Base-by-base conservation (phyloP, 2,329 filamentous ascomycete genomes). In the Calonectria multiphialidica region DNA sequence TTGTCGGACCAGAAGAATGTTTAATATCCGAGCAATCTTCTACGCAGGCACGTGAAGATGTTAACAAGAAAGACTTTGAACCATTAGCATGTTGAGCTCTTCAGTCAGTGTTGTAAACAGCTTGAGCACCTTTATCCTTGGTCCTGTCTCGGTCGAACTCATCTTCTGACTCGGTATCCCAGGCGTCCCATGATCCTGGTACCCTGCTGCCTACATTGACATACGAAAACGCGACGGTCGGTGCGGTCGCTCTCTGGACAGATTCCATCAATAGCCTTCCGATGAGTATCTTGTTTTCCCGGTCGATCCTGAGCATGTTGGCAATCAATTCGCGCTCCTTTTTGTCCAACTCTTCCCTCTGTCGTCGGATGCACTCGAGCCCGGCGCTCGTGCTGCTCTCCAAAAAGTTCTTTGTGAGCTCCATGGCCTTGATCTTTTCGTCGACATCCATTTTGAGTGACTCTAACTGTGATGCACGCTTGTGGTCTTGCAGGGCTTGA, bases 371-470 rank as follows among this genome's bases (percentile, higher is more conserved):
- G 8, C 28, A 53, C 25, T 57, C 49, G 37, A 66, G 35, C 13
- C 42, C 40, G 5, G 37, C 37, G 13, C 49, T 35, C 10, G 64
- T 57, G 49, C 42, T 55, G 37, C 53, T 57, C 64, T 66, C 64
- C 5, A 66, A 18, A n/a, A 57, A 66, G 35, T 57, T 66, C 40
- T 66, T 66, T 18, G 30, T 66, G 18, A 66, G 49, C 49, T 66
- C 64, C 64, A 66, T 66, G 18, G 64, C 64, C 18, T 21, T 9
- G 37, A 57, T 30, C 10, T 66, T 66, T 23, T 44, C 30, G 28
- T 66, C 64, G 4, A 66, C 64, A 15, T 66, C 64, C 3, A 23
- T 9, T 18, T 47, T 33, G 23, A 66, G 64, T 0, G 25, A 23
- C 4, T 57, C 37, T 5, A 66, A 21, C n/a, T 57, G 49, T 18